phyloP scores from a whole-genome alignment of 331 rosid species.

The Acacia pycnantha region DNA sequence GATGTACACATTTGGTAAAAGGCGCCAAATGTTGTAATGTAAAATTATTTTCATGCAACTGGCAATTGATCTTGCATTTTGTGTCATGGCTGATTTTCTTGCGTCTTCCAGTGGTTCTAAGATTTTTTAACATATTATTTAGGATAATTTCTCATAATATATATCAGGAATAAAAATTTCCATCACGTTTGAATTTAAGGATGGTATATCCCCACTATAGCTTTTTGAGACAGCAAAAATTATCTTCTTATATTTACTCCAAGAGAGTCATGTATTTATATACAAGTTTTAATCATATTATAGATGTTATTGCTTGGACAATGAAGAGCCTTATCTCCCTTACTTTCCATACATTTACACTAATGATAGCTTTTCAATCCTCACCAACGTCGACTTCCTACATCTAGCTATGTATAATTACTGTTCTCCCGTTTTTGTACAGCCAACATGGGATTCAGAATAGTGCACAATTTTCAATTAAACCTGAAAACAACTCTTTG shows the following conservation, averaged over 20 bases:
- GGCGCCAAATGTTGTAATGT: background rate
- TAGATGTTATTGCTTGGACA: background rate
- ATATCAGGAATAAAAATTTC: background rate
- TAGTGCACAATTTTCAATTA: conserved; percentile 47
- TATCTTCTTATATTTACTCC: background rate
- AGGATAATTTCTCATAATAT: conserved; percentile 15
- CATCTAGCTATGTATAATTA: conserved; percentile 13
- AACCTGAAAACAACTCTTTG: conserved; percentile 57
- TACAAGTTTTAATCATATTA: background rate
- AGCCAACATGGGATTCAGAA: conserved; percentile 58
- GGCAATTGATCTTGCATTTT: conserved; percentile 10
- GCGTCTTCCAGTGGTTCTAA: conserved; percentile 14
- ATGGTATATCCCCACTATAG: background rate
- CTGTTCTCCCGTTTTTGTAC: conserved; percentile 32
- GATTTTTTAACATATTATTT: background rate
- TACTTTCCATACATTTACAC: background rate
- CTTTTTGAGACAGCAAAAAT: background rate
- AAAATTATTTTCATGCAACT: conserved; percentile 10
- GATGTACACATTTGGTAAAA: background rate
- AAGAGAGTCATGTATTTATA: background rate
- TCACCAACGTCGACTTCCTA: background rate
- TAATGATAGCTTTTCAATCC: conserved; percentile 6
- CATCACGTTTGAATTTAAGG: background rate
- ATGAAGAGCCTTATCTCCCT: background rate
- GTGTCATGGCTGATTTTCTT: conserved; percentile 19